Percentiles rank a stretch among this genome's conserved stretches.
These are phyloP conservation scores for Solanum hybrid DNA, from an alignment of 305 asterid genomes.

Conservation along the genomic window DNA sequence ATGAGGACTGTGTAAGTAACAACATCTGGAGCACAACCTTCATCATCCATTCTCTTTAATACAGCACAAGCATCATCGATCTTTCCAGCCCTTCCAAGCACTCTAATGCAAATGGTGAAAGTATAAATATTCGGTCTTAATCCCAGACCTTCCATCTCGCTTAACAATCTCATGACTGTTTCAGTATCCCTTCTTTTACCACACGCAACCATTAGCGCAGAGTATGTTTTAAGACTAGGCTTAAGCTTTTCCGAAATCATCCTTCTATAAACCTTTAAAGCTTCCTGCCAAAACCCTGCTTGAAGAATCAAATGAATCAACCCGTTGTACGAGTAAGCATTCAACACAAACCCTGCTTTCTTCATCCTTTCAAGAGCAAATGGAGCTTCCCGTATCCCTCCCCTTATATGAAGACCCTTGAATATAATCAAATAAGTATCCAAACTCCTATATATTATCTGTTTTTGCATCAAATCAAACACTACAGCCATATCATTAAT, in stretches of 20 bases:
- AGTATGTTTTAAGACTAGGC: slow-evolving; percentile 89
- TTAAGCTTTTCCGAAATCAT: slow-evolving; percentile 70
- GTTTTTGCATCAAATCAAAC: slow-evolving; percentile 89
- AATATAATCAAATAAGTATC: slow-evolving; percentile 76
- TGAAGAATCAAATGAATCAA: slow-evolving; percentile 84
- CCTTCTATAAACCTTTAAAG: slow-evolving; percentile 49
- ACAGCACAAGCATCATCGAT: slow-evolving; percentile 54
- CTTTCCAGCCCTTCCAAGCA: slow-evolving; percentile 85
- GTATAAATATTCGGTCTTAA: slow-evolving; percentile 88
- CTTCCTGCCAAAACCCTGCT: slow-evolving; percentile 68
- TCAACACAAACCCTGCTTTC: slow-evolving; percentile 51
- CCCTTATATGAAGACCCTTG: slow-evolving; percentile 51
- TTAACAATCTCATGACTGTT: slow-evolving; percentile 63
- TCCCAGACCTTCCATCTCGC: slow-evolving; percentile 73
- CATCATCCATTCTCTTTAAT: slow-evolving; percentile 71
- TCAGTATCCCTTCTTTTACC: slow-evolving; percentile 74
- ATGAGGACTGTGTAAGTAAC: slow-evolving; percentile 85
- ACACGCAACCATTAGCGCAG: slow-evolving; percentile 90
- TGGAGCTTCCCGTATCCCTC: slow-evolving; percentile 64
- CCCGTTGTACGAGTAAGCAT: slow-evolving; percentile 89
- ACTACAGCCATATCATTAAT: slow-evolving; percentile 58
- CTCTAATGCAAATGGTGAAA: slow-evolving; percentile 86
- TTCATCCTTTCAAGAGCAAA: slow-evolving; percentile 74
- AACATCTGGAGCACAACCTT: slow-evolving; percentile 89
- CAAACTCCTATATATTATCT: slow-evolving; percentile 64